Evolutionary conservation across 768 basidiomycete species (phyloP), one percentile per base, ranked within the genome.

Genomic region (Lactifluus hygrophoroides): DNA sequence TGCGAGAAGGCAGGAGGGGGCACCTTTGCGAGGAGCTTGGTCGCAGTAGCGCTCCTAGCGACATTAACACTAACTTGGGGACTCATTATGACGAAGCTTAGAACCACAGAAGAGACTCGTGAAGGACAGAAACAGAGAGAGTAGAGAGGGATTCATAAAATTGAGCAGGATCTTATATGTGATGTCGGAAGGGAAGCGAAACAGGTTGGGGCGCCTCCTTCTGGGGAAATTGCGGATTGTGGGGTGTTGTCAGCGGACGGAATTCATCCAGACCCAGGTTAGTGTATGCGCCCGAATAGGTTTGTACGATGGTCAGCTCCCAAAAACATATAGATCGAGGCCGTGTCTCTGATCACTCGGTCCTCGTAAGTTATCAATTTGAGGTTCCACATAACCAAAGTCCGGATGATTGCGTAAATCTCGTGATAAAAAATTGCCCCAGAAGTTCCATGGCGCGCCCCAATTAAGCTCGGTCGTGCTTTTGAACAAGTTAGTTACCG

Each of bases 1-100:
- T 73, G 72, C 14, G 49, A 58, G 57, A 64, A 64, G 28, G 61
- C 50, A 6, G 63, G 61, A 5, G 63, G 57, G 16, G 63, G 55
- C 13, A 56, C 57, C 43, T 51, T 63, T 21, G 61, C 57, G 25
- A 64, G 47, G 42, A 64, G 32, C 27, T 62, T 58, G 21, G 57
- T 51, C 23, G 51, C 30, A 17, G 57, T n/a, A 8, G 50, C 51
- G 25, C 42, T 58, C 23, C 46, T 57, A 19, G 60, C 52, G 17
- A 58, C 51, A 23, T 21, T 58, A 49, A 50, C 60, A 21, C 38
- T 56, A 27, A 56, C 51, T 51, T 64, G 61, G 51, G 57, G 57
- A 30, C 53, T 47, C 57, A 62, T 62, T 13, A 38, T 11, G 35
- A 11, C 14, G 17, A 38, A 46, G 19, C 25, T 28, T 35, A 32